Evolutionary conservation across 176 grass and related monocot species (phyloP).

Genomic region (Thinopyrum elongatum): DNA sequence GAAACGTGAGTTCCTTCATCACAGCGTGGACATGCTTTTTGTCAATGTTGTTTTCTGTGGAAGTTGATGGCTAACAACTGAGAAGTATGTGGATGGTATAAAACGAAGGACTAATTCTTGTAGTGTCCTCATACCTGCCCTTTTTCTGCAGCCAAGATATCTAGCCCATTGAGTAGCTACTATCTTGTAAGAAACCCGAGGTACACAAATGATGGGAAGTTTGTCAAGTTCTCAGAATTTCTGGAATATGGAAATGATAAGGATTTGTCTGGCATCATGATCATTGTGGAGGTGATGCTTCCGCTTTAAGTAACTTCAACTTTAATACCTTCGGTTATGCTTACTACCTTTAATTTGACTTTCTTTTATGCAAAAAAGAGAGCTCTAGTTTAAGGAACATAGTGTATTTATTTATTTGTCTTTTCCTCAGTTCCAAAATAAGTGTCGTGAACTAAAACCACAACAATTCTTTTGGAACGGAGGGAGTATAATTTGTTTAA

Average conservation of each 20-base stretch:
- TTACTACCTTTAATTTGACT: background rate
- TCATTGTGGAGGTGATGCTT: slow-evolving; percentile 63
- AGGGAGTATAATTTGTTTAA: background rate
- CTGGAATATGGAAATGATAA: slow-evolving; percentile 54
- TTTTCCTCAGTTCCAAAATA: background rate
- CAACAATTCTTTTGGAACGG: too few relatives aligned
- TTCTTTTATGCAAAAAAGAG: background rate
- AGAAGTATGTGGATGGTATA: background rate
- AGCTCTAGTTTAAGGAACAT: background rate
- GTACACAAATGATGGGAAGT: slow-evolving; percentile 48
- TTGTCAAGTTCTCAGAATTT: slow-evolving; percentile 73
- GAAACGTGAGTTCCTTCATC: slow-evolving; percentile 59
- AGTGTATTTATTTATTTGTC: background rate
- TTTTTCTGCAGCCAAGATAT: slow-evolving; percentile 65
- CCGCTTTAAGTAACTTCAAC: background rate
- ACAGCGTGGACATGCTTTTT: background rate
- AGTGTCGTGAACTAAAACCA: too few relatives aligned
- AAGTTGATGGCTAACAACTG: background rate
- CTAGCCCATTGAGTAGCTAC: slow-evolving; percentile 23
- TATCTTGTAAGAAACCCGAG: slow-evolving; percentile 56
- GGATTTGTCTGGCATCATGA: slow-evolving; percentile 64
- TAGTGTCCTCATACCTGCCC: background rate
- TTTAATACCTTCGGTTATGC: background rate
- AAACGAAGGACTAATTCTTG: slow-evolving; percentile 7
- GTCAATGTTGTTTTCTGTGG: slow-evolving; percentile 7